These are phyloP conservation scores for Gaeumannomyces sp. DNA, from an alignment of 2,329 filamentous ascomycete species.

Conservation along the genomic window DNA sequence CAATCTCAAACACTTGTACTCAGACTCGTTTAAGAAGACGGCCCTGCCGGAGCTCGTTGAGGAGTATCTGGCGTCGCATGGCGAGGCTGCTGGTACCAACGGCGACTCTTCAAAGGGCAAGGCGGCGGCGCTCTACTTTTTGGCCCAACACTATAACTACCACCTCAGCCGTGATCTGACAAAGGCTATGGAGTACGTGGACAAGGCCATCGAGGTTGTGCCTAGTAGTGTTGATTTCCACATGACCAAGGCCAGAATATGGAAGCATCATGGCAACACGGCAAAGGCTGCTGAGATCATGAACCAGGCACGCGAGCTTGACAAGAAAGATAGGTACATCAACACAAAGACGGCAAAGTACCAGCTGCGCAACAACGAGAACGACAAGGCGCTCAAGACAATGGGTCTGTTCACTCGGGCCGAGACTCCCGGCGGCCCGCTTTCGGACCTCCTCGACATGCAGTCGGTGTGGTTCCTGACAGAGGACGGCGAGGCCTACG, in stretches of 20 bases:
- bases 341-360: constrained; percentile 99
- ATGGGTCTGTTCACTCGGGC: constrained; percentile 93
- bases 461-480: constrained; percentile 97
- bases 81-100: constrained; percentile 29
- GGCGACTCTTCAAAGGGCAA: constrained; percentile 55
- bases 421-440: constrained; percentile 78
- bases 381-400: constrained; percentile 76
- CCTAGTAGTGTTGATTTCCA: constrained; percentile 83
- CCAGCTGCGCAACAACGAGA: constrained; percentile 86
- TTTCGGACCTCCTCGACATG: constrained; percentile 94
- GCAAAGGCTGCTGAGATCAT: constrained; percentile 78
- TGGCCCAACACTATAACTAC: constrained; percentile 97
- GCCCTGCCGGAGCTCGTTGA: constrained; percentile 69
- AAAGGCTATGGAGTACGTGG: constrained; percentile 76
- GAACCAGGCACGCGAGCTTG: constrained; percentile 78
- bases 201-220: constrained; percentile 74
- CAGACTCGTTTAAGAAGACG: constrained; percentile 69
- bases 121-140: constrained; percentile 80
- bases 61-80: constrained; percentile 59
- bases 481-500: constrained; percentile 87
- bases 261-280: constrained; percentile 80
- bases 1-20: constrained; percentile 91
- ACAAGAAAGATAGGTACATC: constrained; percentile 91
- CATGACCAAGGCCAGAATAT: constrained; percentile 92
- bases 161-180: constrained; percentile 74